These are phyloP conservation scores for Phoma sp. DNA, from an alignment of 2,329 filamentous ascomycete species.

Conservation along the genomic window DNA sequence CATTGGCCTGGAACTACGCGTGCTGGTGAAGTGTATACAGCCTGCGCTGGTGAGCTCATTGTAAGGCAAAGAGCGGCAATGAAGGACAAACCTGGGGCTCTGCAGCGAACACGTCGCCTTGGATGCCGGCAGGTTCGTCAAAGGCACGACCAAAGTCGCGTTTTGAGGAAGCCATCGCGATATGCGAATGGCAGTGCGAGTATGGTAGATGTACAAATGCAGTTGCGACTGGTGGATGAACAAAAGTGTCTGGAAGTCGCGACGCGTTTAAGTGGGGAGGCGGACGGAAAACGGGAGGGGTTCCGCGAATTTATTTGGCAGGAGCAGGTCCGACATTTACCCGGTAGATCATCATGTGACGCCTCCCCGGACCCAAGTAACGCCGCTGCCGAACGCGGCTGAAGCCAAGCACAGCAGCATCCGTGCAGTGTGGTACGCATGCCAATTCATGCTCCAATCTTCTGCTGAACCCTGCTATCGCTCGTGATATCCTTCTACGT, in stretches of 20 bases:
- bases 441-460: conserved; percentile 30
- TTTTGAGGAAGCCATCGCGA: conserved; percentile 22
- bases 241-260: conserved; percentile 13
- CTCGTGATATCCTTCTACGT: conserved; percentile 22
- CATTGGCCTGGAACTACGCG: conserved; percentile 26
- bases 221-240: conserved; percentile 1
- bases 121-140: conserved; percentile 19
- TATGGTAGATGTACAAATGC: conserved; percentile 1
- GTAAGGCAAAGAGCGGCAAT: conserved; percentile 10
- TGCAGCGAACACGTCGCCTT: conserved; percentile 23
- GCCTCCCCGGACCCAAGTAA: not conserved
- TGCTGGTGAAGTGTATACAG: not conserved
- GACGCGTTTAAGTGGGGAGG: conserved; percentile 15
- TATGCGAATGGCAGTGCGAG: not conserved
- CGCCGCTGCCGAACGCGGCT: not conserved
- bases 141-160: conserved; percentile 27
- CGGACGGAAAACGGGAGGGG: not conserved
- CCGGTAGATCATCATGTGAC: not conserved
- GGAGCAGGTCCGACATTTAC: not conserved
- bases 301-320: not conserved
- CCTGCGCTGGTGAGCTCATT: conserved; percentile 26
- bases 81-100: conserved; percentile 30
- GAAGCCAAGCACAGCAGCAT: conserved; percentile 17
- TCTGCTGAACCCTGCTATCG: conserved; percentile 28
- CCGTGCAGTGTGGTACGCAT: conserved; percentile 25